Conservation (phyloP, 1,139 yeast genomes). For the Geotrichum restrictum region DNA sequence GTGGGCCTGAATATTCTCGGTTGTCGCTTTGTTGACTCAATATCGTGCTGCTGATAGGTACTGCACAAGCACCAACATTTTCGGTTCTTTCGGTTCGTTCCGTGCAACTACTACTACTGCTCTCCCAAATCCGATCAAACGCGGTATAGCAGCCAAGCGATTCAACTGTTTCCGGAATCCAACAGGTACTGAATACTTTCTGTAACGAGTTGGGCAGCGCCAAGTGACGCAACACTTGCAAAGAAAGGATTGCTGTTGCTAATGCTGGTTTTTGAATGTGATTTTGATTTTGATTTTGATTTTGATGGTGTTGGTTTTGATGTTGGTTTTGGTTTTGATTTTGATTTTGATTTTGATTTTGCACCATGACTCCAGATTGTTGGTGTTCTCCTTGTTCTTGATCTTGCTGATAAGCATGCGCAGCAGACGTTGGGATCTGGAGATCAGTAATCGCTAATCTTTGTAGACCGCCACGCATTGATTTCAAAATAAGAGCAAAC, state of each 20-base stretch:
- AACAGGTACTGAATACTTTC: not conserved
- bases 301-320: no score
- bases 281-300: no score
- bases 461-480: slow-evolving; percentile 2
- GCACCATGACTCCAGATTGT: no score
- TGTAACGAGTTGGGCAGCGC: slow-evolving; percentile 4
- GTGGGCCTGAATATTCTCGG: no score
- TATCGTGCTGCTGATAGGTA: no score
- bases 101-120: not conserved
- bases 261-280: not conserved
- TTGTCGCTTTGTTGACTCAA: no score
- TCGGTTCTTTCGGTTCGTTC: no score
- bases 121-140: slow-evolving; percentile 4
- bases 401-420: slow-evolving; percentile 1
- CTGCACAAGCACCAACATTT: no score
- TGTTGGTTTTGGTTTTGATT: no score
- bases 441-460: slow-evolving; percentile 9
- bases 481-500: not conserved
- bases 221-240: not conserved
- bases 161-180: not conserved
- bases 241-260: not conserved
- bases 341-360: no score
- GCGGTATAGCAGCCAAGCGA: slow-evolving; percentile 1
- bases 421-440: not conserved
- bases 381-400: not conserved